These are phyloP conservation scores for Hygrophila difformis DNA, from an alignment of 257 asterid species.

Conservation along the genomic window DNA sequence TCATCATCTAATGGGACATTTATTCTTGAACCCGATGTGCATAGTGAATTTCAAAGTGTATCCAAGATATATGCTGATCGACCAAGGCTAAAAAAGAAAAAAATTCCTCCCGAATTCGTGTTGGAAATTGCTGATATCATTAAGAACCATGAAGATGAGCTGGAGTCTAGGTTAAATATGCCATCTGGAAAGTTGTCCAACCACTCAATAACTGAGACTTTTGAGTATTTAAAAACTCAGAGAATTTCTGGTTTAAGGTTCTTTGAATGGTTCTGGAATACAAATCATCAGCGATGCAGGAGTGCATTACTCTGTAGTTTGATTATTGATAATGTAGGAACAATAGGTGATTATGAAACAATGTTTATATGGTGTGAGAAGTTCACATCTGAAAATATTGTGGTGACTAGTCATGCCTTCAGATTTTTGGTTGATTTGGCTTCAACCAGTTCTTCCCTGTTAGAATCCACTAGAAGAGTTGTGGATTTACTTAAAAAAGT, in stretches of 20 bases:
- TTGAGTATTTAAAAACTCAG: slow-evolving; percentile 38
- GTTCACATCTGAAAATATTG: slow-evolving; percentile 35
- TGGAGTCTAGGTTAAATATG: slow-evolving; percentile 37
- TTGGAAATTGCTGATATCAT: slow-evolving; percentile 38
- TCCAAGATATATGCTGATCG: slow-evolving; percentile 2
- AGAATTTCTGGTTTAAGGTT: slow-evolving; percentile 49
- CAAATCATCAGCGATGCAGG: slow-evolving; percentile 24
- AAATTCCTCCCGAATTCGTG: slow-evolving; percentile 15
- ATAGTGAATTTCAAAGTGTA: slow-evolving; percentile 15
- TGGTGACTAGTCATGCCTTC: slow-evolving; percentile 60
- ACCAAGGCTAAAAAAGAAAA: slow-evolving; percentile 12
- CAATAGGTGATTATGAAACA: slow-evolving; percentile 53
- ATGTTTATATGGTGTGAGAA: slow-evolving; percentile 39
- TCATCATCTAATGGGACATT: slow-evolving; percentile 16
- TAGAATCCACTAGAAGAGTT: slow-evolving; percentile 30
- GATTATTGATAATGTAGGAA: slow-evolving; percentile 58
- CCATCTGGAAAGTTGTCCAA: slow-evolving; percentile 21
- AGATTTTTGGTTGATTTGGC: slow-evolving; percentile 36
- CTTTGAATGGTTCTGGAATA: slow-evolving; percentile 50
- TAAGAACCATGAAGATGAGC: slow-evolving; percentile 28
- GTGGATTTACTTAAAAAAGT: slow-evolving; percentile 39
- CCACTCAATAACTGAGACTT: slow-evolving; percentile 30
- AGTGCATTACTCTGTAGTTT: slow-evolving; percentile 50
- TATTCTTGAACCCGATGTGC: slow-evolving; percentile 13
- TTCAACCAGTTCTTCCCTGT: slow-evolving; percentile 26